These are phyloP conservation scores for Backusella parvicylindrica DNA, from an alignment of 192 early-diverging fungal genomes.

Conservation along the genomic window DNA sequence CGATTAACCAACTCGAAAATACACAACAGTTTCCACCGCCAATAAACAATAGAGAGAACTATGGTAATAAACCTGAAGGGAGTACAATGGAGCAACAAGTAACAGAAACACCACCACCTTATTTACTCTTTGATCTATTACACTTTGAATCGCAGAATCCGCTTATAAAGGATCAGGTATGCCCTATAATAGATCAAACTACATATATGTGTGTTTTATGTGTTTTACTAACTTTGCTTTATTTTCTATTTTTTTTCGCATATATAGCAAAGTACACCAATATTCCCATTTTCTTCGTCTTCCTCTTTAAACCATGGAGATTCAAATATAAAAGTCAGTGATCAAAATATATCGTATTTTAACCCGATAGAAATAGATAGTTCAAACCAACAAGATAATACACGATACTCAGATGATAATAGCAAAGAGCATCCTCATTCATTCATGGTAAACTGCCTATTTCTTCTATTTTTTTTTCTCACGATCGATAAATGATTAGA, in stretches of 20 bases:
- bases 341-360: not conserved
- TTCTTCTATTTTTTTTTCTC: constrained; percentile 5
- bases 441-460: not conserved
- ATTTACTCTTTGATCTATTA: not conserved
- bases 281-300: not conserved
- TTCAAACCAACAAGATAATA: not conserved
- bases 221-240: not conserved
- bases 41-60: not conserved
- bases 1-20: not conserved
- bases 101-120: not conserved
- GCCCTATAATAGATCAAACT: not conserved
- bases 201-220: not conserved
- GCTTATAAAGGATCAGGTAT: not conserved
- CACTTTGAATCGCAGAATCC: not conserved
- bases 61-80: not conserved
- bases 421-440: not conserved
- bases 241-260: not conserved
- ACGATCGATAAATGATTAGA: constrained; percentile 12
- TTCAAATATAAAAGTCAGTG: not conserved
- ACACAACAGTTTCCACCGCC: not conserved
- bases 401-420: not conserved
- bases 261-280: not conserved
- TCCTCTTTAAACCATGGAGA: not conserved
- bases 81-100: not conserved
- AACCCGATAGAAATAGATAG: not conserved